These are phyloP conservation scores for Bryum argenteum DNA, from an alignment of 225 moss, liverwort and hornwort genomes.

Conservation along the genomic window DNA sequence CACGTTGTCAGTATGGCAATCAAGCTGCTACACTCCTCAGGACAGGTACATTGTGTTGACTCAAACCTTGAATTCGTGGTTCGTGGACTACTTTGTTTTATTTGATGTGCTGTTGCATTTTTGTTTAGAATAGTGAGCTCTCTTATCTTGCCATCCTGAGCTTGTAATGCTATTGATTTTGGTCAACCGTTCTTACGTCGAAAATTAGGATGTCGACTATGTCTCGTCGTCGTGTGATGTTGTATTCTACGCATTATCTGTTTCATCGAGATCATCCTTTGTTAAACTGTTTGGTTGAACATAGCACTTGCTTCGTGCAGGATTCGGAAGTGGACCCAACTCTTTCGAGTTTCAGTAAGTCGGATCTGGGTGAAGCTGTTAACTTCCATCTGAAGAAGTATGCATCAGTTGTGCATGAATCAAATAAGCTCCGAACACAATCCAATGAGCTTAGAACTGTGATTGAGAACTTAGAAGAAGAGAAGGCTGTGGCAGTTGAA, in stretches of 20 bases:
- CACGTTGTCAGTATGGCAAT: constrained; percentile 37
- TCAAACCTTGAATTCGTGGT: neutral
- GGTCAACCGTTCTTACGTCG: constrained; percentile 3
- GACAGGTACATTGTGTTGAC: constrained; percentile 26
- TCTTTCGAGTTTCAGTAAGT: constrained; percentile 25
- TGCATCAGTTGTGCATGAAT: constrained; percentile 34
- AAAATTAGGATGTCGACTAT: neutral
- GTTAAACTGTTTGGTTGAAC: constrained; percentile 4
- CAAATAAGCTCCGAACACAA: constrained; percentile 36
- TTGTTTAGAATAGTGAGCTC: neutral
- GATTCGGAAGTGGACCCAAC: constrained; percentile 29
- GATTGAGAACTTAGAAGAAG: constrained; percentile 37
- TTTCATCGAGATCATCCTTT: neutral
- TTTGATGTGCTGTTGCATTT: constrained; percentile 2
- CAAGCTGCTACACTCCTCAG: constrained; percentile 32
- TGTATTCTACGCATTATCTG: neutral
- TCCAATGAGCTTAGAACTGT: constrained; percentile 23
- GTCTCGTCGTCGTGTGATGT: neutral
- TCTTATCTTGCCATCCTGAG: neutral
- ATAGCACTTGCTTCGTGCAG: constrained; percentile 32
- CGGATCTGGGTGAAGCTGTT: constrained; percentile 38
- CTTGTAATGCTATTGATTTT: neutral
- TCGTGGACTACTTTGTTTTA: neutral
- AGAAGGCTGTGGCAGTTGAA: constrained; percentile 35
- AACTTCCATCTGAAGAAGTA: constrained; percentile 38